Conservation (phyloP, 148 eudicot genomes). For the Pouteria glomerata region DNA sequence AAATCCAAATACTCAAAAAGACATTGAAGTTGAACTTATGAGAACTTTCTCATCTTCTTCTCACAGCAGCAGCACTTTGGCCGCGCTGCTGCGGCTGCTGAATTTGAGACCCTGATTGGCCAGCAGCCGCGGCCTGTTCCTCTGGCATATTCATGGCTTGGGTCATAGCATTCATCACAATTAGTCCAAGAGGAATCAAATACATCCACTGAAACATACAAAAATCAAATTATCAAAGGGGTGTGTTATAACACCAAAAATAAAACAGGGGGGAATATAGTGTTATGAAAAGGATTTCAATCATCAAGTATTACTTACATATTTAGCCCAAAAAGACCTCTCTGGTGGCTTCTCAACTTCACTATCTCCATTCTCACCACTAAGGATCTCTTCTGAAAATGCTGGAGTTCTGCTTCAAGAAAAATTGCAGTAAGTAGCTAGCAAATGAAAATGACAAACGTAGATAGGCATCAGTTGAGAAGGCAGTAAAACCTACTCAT, state of each 20-base stretch:
- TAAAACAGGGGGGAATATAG: neutral
- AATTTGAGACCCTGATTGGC: conserved; percentile 38
- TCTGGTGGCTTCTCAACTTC: conserved; percentile 73
- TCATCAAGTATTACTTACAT: conserved; percentile 53
- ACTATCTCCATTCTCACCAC: conserved; percentile 47
- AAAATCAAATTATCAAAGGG: neutral
- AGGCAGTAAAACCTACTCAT: neutral
- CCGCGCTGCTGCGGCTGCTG: conserved; percentile 43
- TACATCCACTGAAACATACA: conserved; percentile 92
- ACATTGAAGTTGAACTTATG: too few relatives aligned
- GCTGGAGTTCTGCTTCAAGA: conserved; percentile 62
- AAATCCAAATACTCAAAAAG: too few relatives aligned
- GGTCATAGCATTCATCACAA: conserved; percentile 87
- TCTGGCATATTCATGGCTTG: conserved; percentile 98
- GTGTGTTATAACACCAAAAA: neutral
- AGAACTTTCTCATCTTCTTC: conserved; percentile 74
- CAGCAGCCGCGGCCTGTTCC: conserved; percentile 53
- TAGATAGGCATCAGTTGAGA: neutral
- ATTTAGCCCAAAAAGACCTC: conserved; percentile 95
- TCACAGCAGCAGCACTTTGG: conserved; percentile 38
- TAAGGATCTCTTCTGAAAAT: conserved; percentile 68
- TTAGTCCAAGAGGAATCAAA: conserved; percentile 83
- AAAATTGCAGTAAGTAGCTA: neutral
- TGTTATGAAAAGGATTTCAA: neutral
- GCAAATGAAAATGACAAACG: neutral